Evolutionary conservation across 2,329 filamentous ascomycete genomes (phyloP), one percentile per base, ranked within the genome.

Genomic region (Hypoxylon sp.): DNA sequence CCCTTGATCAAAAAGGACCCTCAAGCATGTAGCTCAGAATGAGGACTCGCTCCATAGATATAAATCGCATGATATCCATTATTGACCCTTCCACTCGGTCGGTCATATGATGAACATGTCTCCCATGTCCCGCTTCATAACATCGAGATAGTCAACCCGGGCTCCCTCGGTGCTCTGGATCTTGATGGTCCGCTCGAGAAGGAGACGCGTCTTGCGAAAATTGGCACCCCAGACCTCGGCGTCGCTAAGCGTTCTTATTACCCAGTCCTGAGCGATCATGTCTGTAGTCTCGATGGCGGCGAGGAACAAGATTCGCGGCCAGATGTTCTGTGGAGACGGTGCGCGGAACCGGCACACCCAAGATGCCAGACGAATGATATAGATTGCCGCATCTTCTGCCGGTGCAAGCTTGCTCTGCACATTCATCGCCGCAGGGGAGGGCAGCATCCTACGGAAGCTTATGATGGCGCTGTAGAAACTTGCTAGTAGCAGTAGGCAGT

Each of bases 181-280:
- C 24, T 58, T 60, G 41, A 65, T 59, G 24, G 64, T 38, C 4
- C 54, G 55, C 33, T 65, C 63, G 15, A 65, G 58, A 24, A 65
- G 21, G 15, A 59, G 4, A 17, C 63, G 58, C 6, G 63, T 63
- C 38, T 55, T 65, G 11, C 55, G 53, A 15, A 62, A 63, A 47
- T 65, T 65, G n/a, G 43, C 60, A 13, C 63, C 63, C 63, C 63
- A 65, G 17, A 53, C 21, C 35, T 65, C 63, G 11, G 63, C 54
- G 2, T 64, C 63, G n/a, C 45, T 50, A 17, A 65, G 58, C 4
- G 52, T 47, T n/a, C 48, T 64, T 6, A 63, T n/a, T 3, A 42
- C 54, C 60, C 60, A 65, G 13, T 65, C 62, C 43, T 65, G 62
- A 42, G 63, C 31, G 3, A 27, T 53, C 9, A 65, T 10, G 40